A percentile compares a stretch with the other conserved stretches of the same genome.
phyloP scores from a whole-genome alignment of 345 rosid species.

The Eucalyptus globulus region DNA sequence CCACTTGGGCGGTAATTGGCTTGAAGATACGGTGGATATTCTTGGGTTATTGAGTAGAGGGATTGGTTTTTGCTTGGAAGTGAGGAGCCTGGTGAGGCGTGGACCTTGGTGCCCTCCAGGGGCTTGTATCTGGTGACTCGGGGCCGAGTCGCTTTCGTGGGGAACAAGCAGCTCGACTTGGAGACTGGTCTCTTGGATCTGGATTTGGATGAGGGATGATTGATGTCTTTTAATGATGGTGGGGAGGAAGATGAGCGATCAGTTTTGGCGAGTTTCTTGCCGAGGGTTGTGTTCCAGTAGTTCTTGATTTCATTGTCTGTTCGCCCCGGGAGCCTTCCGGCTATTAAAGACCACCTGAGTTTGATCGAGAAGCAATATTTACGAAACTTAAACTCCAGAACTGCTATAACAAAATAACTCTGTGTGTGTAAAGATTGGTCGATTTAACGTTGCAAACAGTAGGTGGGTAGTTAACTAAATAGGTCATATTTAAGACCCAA shows the following conservation, averaged over 20 bases:
- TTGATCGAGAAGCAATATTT: neutral
- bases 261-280: conserved; percentile 12
- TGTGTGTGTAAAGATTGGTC: neutral
- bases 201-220: neutral
- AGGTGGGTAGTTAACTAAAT: neutral
- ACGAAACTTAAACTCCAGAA: neutral
- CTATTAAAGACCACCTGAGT: conserved; percentile 52
- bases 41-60: neutral
- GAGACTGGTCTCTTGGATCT: neutral
- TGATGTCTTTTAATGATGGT: neutral
- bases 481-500: neutral
- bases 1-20: neutral
- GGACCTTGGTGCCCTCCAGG: neutral
- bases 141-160: conserved; percentile 18
- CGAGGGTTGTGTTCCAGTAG: conserved; percentile 46
- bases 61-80: neutral
- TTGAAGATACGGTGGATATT: neutral
- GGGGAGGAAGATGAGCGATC: neutral
- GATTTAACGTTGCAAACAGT: neutral
- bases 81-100: neutral
- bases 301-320: conserved; percentile 71
- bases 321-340: conserved; percentile 74
- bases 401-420: neutral
- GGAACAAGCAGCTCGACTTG: neutral
- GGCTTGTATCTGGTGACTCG: conserved; percentile 19